Conservation (phyloP, 805 yeast genomes). For the Gaillardinia entomophila region DNA sequence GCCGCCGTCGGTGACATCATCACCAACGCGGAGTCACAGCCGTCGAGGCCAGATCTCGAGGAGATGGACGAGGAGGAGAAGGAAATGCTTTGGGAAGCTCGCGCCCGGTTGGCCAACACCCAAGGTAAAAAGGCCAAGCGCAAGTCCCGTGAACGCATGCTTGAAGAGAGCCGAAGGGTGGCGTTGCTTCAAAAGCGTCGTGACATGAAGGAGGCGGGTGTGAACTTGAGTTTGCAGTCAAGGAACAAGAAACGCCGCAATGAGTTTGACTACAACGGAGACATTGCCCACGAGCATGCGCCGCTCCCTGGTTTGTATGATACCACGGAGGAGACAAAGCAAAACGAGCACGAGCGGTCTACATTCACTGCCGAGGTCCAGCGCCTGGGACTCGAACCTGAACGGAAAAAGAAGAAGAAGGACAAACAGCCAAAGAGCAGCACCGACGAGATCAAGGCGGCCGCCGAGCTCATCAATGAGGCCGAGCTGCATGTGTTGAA, state of each 20-base stretch:
- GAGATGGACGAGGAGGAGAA: conserved; percentile 82
- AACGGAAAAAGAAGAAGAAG: conserved; percentile 19
- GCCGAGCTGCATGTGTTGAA: conserved; percentile 16
- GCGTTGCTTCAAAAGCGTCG: conserved; percentile 75
- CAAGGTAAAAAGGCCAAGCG: conserved; percentile 93
- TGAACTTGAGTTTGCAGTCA: conserved; percentile 45
- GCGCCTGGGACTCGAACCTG: conserved; percentile 39
- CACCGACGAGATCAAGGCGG: conserved; percentile 11
- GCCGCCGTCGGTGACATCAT: conserved; percentile 53
- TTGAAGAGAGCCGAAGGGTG: conserved; percentile 71
- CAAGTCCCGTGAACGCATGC: conserved; percentile 76
- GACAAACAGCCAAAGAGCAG: conserved; percentile 14
- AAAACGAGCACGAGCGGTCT: conserved; percentile 30
- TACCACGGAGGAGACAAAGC: conserved; percentile 49
- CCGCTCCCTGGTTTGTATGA: conserved; percentile 70
- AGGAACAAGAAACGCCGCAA: conserved; percentile 49
- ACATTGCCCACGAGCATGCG: conserved; percentile 69
- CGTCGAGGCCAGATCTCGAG: conserved; percentile 76
- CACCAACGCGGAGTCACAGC: conserved; percentile 67
- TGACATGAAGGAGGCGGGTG: conserved; percentile 77
- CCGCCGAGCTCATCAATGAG: conserved; percentile 16
- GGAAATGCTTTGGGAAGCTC: conserved; percentile 93
- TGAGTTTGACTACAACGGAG: conserved; percentile 78
- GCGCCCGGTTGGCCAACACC: conserved; percentile 85
- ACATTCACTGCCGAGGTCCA: conserved; percentile 42